Evolutionary conservation across 2,329 filamentous ascomycete species (phyloP), one percentile per base, ranked within the genome.

Genomic region (Fusarium kyushuense): DNA sequence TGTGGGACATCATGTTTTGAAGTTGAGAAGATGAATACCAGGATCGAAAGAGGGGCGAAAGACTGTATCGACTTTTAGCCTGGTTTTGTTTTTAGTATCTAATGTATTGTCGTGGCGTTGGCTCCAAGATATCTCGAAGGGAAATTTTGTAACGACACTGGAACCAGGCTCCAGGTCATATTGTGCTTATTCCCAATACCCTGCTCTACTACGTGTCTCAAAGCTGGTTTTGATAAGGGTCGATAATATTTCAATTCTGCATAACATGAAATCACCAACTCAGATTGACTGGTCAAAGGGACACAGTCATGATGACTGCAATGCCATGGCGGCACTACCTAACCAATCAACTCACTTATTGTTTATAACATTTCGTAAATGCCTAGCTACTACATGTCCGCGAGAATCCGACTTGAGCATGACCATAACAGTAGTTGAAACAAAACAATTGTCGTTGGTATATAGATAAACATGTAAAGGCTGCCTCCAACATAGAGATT

Each of bases 71-170:
- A 40, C 48, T 55, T 43, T 60, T 62, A 55, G 51, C 53, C 46
- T 43, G 54, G 52, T 54, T 65, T 60, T 66, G 41, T 54, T 65
- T 69, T 54, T 55, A 71, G 67, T 61, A 52, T 67, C 54, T 74
- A 71, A 52, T 70, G 60, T 74, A 74, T 48, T 66, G 60, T 60
- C 60, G 61, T 45, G 71, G 72, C 71, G 72, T 73, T 74, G 65
- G 70, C 70, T 73, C 55, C 48, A 69, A 71, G 60, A 65, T 70
- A 63, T 69, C 64, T 70, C 48, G 25, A 65, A 54, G 55, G 55
- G 70, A 64, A 67, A 47, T 58, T 70, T 63, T 55, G 51, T 52
- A 60, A 60, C 42, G 54, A 60, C 59, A 52, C 53, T 46, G 54
- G 58, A 58, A 64, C 47, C 58, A 42, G 40, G 47, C 46, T 53